Percentiles rank a stretch among this genome's conserved stretches.
phyloP scores from a whole-genome alignment of 331 rosid genomes.

The Rhamnella rubrinervis region DNA sequence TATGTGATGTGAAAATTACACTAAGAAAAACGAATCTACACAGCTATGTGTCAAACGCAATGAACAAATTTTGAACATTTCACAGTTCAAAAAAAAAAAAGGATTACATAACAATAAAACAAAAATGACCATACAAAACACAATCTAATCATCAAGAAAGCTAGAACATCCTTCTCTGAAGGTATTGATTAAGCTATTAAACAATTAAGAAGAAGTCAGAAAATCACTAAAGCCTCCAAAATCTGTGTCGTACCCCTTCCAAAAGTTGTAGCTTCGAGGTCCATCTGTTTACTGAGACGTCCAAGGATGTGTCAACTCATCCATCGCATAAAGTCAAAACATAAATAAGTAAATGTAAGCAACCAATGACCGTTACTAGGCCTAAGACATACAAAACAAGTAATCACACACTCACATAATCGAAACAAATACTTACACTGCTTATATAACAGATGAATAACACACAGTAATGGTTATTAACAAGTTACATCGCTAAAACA shows the following conservation, averaged over 20 bases:
- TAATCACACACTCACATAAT: no score
- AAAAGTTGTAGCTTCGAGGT: conserved; percentile 38
- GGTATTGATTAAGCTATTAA: not conserved
- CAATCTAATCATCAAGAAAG: not conserved
- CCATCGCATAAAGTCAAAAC: not conserved
- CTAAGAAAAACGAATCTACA: no score
- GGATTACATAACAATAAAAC: not conserved
- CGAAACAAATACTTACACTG: no score
- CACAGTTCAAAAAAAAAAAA: not conserved
- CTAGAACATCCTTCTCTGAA: not conserved
- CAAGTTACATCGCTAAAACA: no score
- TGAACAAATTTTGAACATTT: no score
- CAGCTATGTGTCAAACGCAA: no score
- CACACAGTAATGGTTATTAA: no score
- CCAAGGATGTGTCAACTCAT: conserved; percentile 21
- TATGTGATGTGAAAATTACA: no score
- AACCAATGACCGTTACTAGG: not conserved
- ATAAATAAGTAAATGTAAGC: not conserved
- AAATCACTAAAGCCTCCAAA: conserved; percentile 1
- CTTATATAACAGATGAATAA: no score
- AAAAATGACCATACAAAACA: not conserved
- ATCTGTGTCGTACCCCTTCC: conserved; percentile 49
- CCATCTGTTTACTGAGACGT: conserved; percentile 33
- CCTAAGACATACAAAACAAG: no score
- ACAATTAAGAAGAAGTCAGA: conserved; percentile 18